Evolutionary conservation across 2,329 filamentous ascomycete genomes (phyloP).

Genomic region (Colletotrichum sp.): DNA sequence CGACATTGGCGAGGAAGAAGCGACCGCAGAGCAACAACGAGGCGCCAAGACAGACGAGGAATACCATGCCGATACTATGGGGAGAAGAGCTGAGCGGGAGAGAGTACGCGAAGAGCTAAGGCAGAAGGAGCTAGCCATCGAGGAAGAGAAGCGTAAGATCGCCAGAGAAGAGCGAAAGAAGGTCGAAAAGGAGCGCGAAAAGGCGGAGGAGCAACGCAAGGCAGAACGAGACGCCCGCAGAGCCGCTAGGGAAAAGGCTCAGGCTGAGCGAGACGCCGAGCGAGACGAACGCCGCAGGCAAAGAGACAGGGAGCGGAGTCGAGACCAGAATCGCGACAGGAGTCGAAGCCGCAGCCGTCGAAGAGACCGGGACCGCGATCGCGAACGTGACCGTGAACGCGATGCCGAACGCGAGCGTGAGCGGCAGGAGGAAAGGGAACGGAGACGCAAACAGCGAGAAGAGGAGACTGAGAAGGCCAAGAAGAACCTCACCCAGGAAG

Average conservation of each 20-base stretch:
- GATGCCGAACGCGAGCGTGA: constrained; percentile 35
- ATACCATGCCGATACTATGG: constrained; percentile 71
- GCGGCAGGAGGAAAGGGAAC: constrained; percentile 28
- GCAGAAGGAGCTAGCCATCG: constrained; percentile 62
- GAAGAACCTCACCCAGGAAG: constrained; percentile 62
- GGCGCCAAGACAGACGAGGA: constrained; percentile 77
- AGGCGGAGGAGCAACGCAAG: constrained; percentile 54
- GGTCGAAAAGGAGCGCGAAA: constrained; percentile 52
- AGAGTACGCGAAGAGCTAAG: constrained; percentile 64
- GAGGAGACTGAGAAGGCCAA: constrained; percentile 50
- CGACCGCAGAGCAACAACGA: constrained; percentile 66
- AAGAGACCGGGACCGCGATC: constrained; percentile 29
- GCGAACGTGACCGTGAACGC: constrained; percentile 33
- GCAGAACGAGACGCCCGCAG: constrained; percentile 55
- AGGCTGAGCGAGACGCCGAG: constrained; percentile 55
- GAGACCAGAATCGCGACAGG: constrained; percentile 35
- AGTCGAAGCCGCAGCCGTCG: constrained; percentile 20
- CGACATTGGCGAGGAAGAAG: constrained; percentile 73
- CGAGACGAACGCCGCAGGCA: constrained; percentile 55
- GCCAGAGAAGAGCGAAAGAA: constrained; percentile 61
- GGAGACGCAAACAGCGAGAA: constrained; percentile 40
- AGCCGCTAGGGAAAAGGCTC: constrained; percentile 43
- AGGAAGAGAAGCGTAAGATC: constrained; percentile 66
- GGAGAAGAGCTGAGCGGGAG: constrained; percentile 64
- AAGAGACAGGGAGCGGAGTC: constrained; percentile 45